A percentile compares a stretch with the other conserved stretches of the same genome.
phyloP scores from a whole-genome alignment of 1,284 basidiomycete species.

The Leccinum holopus region DNA sequence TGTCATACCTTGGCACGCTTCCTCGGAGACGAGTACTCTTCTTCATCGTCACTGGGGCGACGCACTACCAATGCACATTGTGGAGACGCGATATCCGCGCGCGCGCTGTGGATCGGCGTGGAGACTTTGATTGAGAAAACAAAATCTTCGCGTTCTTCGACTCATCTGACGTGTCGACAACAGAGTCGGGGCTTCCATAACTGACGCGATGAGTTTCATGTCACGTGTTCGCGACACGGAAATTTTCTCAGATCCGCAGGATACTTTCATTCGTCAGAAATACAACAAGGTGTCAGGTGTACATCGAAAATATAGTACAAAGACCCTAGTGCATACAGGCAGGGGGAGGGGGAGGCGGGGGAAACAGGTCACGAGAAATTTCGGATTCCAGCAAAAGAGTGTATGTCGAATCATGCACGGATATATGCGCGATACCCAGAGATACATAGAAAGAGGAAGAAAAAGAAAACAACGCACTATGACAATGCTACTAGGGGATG shows the following conservation, averaged over 20 bases:
- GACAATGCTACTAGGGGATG: slow-evolving; percentile 17
- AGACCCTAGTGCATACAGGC: slow-evolving; percentile 3
- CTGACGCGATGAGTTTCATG: slow-evolving; percentile 2
- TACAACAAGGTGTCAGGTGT: slow-evolving; percentile 19
- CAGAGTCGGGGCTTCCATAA: slow-evolving; percentile 39
- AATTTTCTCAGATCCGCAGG: not conserved
- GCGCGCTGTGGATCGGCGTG: not conserved
- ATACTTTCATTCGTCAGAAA: slow-evolving; percentile 10
- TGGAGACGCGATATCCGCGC: too few species aligned
- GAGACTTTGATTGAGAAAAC: slow-evolving; percentile 11
- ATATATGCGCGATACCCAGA: slow-evolving; percentile 27
- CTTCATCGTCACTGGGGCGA: slow-evolving; percentile 12
- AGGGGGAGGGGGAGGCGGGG: not conserved
- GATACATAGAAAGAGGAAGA: slow-evolving; percentile 16
- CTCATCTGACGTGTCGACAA: slow-evolving; percentile 60
- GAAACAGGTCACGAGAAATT: slow-evolving; percentile 1
- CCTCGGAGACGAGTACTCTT: slow-evolving; percentile 26
- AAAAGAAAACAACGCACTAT: not conserved
- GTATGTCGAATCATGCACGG: slow-evolving; percentile 19
- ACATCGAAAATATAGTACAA: slow-evolving; percentile 11
- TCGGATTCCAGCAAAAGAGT: slow-evolving; percentile 9
- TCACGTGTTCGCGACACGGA: slow-evolving; percentile 28
- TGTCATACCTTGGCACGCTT: slow-evolving; percentile 33
- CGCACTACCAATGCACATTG: not conserved
- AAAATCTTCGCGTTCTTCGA: slow-evolving; percentile 51